Evolutionary conservation across 768 basidiomycete species (phyloP).

Genomic region (Xerocomellus amylosporus): DNA sequence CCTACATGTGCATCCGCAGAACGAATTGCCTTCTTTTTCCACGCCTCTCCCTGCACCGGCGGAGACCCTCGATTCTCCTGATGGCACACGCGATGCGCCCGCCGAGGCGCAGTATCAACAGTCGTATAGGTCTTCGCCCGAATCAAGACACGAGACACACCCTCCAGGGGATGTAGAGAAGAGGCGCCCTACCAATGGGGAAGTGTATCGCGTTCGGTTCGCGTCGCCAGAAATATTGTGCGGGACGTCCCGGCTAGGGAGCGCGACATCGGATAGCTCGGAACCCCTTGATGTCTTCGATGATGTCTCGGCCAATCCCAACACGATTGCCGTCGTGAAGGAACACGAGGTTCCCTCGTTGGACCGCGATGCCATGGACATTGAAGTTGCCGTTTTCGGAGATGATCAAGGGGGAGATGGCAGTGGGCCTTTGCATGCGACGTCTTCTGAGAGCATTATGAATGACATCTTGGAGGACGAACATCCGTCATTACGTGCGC

Average conservation of each 20-base stretch:
- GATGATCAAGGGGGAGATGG: not conserved
- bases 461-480: not conserved
- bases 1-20: constrained; percentile 27
- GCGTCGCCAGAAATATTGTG: constrained; percentile 30
- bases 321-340: not conserved
- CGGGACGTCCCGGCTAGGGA: constrained; percentile 13
- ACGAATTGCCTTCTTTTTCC: constrained; percentile 8
- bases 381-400: constrained; percentile 14
- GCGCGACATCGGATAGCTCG: not conserved
- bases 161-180: constrained; percentile 8
- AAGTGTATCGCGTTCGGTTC: constrained; percentile 28
- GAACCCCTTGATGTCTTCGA: not conserved
- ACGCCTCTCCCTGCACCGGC: constrained; percentile 8
- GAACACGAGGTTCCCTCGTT: not conserved
- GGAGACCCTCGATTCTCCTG: constrained; percentile 6
- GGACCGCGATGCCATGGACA: constrained; percentile 22
- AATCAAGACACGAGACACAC: not conserved
- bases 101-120: constrained; percentile 22
- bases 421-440: not conserved
- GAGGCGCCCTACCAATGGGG: constrained; percentile 12
- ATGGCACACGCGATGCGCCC: constrained; percentile 23
- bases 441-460: not conserved
- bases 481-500: not conserved
- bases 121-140: constrained; percentile 15
- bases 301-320: not conserved